phyloP scores from a whole-genome alignment of 352 stramenopile genomes.

The Pythium oligandrum region DNA sequence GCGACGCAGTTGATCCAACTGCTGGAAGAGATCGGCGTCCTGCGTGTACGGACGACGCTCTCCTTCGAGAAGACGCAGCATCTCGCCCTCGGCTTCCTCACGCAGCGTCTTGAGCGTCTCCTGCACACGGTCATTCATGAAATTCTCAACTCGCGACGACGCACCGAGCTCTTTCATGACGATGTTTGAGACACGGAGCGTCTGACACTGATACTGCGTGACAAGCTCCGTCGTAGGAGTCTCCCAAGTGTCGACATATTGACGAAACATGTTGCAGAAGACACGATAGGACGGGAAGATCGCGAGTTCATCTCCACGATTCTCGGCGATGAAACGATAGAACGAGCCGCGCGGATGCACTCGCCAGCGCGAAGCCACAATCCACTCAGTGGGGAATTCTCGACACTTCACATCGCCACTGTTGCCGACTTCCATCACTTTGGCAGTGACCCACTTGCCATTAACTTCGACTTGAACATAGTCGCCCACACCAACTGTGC shows the following conservation, averaged over 20 bases:
- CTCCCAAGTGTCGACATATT: slow-evolving; percentile 35
- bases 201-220: slow-evolving; percentile 20
- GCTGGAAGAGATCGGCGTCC: slow-evolving; percentile 23
- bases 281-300: slow-evolving; percentile 17
- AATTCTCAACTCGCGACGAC: slow-evolving; percentile 17
- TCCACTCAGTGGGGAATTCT: background rate
- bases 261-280: slow-evolving; percentile 36
- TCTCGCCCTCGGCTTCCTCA: slow-evolving; percentile 10
- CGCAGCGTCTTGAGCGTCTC: slow-evolving; percentile 14
- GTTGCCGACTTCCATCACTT: slow-evolving; percentile 2
- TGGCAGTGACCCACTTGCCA: background rate
- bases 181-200: slow-evolving; percentile 22
- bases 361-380: slow-evolving; percentile 6
- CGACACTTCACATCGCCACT: slow-evolving; percentile 7
- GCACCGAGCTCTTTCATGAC: slow-evolving; percentile 15
- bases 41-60: slow-evolving; percentile 38
- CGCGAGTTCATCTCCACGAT: slow-evolving; percentile 18
- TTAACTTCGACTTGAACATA: slow-evolving; percentile 2
- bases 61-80: slow-evolving; percentile 15
- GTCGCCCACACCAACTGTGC: slow-evolving; percentile 4
- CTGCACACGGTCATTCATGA: slow-evolving; percentile 10
- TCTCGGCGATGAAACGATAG: slow-evolving; percentile 12
- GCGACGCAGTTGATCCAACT: slow-evolving; percentile 18
- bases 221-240: slow-evolving; percentile 23
- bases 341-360: slow-evolving; percentile 10